Evolutionary conservation across 1,139 yeast genomes (phyloP).

Genomic region (Cylindricascospora bacillispora): DNA sequence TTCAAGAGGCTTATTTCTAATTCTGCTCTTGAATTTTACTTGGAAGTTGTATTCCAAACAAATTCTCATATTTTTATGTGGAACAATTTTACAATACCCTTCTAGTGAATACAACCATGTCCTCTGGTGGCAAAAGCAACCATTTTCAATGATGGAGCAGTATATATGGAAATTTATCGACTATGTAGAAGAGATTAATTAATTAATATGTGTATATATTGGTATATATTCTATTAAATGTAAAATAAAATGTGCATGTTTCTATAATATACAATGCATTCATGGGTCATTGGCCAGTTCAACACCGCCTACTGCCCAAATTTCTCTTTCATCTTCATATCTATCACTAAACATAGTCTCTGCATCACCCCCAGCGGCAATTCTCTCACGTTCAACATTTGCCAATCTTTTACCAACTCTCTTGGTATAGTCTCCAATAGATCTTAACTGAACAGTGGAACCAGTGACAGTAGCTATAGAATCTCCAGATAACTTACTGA

Average conservation of each 20-base stretch:
- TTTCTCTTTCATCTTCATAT: slow-evolving; percentile 73
- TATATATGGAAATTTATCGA: slow-evolving; percentile 1
- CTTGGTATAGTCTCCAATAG: slow-evolving; percentile 76
- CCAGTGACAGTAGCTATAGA: slow-evolving; percentile 34
- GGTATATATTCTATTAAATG: slow-evolving; percentile 8
- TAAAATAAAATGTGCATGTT: background rate
- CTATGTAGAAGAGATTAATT: slow-evolving; percentile 1
- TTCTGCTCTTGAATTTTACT: no score
- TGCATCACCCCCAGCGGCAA: slow-evolving; percentile 83
- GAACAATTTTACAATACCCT: background rate
- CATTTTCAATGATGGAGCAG: slow-evolving; percentile 1
- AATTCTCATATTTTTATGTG: no score
- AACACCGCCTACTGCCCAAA: slow-evolving; percentile 77
- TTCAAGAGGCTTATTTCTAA: no score
- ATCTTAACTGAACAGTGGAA: slow-evolving; percentile 47
- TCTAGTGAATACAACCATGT: slow-evolving; percentile 1
- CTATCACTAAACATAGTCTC: slow-evolving; percentile 77
- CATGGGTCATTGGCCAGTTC: no score
- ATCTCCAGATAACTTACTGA: slow-evolving; percentile 20
- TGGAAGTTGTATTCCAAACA: no score
- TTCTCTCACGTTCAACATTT: slow-evolving; percentile 70
- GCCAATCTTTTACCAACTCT: slow-evolving; percentile 82
- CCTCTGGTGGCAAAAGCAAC: slow-evolving; percentile 2
- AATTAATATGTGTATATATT: background rate
- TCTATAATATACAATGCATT: slow-evolving; percentile 15